Evolutionary conservation across 1,284 basidiomycete genomes (phyloP).

Genomic region (Stygiomarasmius scandens): DNA sequence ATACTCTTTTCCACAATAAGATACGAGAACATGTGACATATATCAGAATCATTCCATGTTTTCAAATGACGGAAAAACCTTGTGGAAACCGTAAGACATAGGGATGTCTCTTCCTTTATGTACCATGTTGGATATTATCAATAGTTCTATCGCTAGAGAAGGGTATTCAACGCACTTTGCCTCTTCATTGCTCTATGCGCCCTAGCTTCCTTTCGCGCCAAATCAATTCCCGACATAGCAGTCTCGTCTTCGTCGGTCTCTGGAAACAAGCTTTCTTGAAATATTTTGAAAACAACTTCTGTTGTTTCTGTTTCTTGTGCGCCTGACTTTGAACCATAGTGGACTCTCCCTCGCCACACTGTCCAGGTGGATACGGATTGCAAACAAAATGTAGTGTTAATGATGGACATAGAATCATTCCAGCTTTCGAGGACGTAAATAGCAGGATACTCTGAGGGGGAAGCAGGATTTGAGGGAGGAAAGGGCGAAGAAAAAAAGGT

Average conservation of each 20-base stretch:
- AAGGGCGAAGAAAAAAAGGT: background rate
- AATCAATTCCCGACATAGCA: background rate
- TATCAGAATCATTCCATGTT: too few species aligned
- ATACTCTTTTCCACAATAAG: background rate
- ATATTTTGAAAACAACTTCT: background rate
- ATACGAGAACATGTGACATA: too few species aligned
- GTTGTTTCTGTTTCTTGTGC: background rate
- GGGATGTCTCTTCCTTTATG: background rate
- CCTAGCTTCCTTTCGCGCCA: background rate
- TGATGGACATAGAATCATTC: background rate
- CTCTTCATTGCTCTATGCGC: background rate
- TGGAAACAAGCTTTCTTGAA: background rate
- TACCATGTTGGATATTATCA: background rate
- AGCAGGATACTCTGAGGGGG: background rate
- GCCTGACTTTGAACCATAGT: background rate
- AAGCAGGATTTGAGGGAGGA: background rate
- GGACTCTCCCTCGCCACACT: background rate
- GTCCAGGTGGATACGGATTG: background rate
- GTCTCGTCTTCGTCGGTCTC: background rate
- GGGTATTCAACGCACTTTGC: background rate
- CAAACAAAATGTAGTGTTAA: background rate
- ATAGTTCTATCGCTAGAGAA: too few species aligned
- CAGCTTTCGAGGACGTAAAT: background rate
- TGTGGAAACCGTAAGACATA: background rate
- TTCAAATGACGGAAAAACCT: background rate